phyloP scores from a whole-genome alignment of 1,139 yeast species.

The Candida neerlandica region DNA sequence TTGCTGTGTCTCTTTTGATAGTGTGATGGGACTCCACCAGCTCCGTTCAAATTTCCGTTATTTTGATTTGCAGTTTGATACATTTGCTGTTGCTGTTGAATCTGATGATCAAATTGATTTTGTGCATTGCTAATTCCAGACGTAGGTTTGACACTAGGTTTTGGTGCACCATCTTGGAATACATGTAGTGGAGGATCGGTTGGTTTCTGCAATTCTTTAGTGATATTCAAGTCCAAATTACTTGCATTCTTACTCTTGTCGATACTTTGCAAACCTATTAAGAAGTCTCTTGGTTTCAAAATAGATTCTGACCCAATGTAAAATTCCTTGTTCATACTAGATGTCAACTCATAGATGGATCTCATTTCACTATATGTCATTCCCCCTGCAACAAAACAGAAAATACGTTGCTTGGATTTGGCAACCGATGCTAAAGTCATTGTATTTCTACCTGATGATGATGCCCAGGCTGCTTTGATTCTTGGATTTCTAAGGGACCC shows the following conservation, averaged over 20 bases:
- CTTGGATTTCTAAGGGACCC: conserved; percentile 68
- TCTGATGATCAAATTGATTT: conserved; percentile 8
- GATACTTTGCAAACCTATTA: conserved; percentile 47
- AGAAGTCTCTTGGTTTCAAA: conserved; percentile 61
- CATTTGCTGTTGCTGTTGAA: conserved; percentile 12
- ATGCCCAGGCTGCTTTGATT: conserved; percentile 84
- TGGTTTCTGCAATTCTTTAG: conserved; percentile 23
- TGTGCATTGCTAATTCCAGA: conserved; percentile 5
- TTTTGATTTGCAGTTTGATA: background rate
- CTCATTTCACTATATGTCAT: conserved; percentile 81
- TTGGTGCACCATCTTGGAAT: conserved; percentile 28
- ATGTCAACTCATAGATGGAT: conserved; percentile 71
- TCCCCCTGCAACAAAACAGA: conserved; percentile 90
- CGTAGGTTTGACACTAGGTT: conserved; percentile 9
- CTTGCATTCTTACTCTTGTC: conserved; percentile 35
- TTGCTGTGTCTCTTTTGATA: conserved; percentile 31
- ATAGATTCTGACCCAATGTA: conserved; percentile 83
- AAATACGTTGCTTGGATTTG: conserved; percentile 67
- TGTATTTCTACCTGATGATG: conserved; percentile 19
- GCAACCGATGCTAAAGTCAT: conserved; percentile 4
- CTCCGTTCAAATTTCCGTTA: background rate
- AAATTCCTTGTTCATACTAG: conserved; percentile 66
- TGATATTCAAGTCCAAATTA: conserved; percentile 39
- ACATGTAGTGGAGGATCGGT: conserved; percentile 40
- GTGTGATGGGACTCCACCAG: conserved; percentile 25